Evolutionary conservation across 164 flowering plant species (phyloP).

Genomic region (Umbilicus rupestris): DNA sequence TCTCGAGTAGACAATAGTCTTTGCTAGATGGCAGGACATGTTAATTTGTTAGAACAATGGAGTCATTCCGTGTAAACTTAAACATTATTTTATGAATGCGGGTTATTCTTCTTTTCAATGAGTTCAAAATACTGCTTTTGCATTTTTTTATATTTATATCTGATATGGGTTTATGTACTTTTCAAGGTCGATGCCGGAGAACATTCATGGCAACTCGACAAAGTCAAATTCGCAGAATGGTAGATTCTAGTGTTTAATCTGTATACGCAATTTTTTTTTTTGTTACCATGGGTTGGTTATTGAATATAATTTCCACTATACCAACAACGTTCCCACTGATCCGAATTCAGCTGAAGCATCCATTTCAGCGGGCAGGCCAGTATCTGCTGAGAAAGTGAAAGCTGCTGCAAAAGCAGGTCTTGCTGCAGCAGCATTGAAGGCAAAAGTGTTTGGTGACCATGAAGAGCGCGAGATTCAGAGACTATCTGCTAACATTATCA

Average conservation of each 20-base stretch:
- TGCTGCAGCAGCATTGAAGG: conserved; percentile 88
- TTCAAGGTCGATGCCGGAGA: conserved; percentile 42
- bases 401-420: conserved; percentile 79
- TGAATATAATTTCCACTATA: neutral
- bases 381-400: conserved; percentile 58
- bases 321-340: neutral
- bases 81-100: neutral
- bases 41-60: neutral
- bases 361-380: conserved; percentile 8
- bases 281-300: neutral
- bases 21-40: neutral
- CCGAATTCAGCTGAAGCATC: conserved; percentile 2
- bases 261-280: neutral
- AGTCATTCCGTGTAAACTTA: neutral
- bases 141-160: neutral
- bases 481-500: conserved; percentile 77
- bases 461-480: conserved; percentile 99
- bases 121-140: neutral
- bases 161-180: neutral
- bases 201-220: conserved; percentile 22
- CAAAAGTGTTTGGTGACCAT: conserved; percentile 91
- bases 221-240: conserved; percentile 37
- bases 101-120: neutral
- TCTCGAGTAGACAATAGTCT: neutral
- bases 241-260: conserved; percentile 9